phyloP scores from a whole-genome alignment of 2,329 filamentous ascomycete species.

The Diaporthe nobilis region DNA sequence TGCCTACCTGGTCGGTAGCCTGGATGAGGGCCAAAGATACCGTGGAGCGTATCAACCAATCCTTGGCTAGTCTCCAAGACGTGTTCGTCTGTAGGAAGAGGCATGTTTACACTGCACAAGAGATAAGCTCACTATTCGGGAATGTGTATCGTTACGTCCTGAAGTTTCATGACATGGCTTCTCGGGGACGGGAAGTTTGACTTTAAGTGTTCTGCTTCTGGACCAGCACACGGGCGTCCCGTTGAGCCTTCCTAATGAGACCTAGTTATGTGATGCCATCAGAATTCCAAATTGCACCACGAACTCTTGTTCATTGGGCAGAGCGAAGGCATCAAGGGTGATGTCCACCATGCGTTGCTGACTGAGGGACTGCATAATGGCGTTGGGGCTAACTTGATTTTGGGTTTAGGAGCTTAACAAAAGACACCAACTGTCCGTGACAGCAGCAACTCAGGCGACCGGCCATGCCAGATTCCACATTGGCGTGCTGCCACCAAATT shows the following conservation, averaged over 20 bases:
- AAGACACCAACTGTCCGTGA: background rate
- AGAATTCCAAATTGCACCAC: constrained; percentile 17
- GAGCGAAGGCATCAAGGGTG: constrained; percentile 37
- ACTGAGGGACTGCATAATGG: constrained; percentile 25
- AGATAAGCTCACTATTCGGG: background rate
- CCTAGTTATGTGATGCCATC: background rate
- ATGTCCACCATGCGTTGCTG: background rate
- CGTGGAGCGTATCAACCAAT: constrained; percentile 55
- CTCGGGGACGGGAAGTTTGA: background rate
- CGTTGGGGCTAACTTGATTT: constrained; percentile 16
- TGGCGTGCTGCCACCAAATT: background rate
- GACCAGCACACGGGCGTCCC: background rate
- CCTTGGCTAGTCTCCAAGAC: constrained; percentile 54
- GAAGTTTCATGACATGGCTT: background rate
- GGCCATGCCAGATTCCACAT: background rate
- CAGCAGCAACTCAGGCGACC: background rate
- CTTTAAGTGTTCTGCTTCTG: background rate
- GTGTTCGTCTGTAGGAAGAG: constrained; percentile 58
- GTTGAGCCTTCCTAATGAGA: background rate
- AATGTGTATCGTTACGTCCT: background rate
- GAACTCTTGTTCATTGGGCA: background rate
- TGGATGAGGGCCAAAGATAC: constrained; percentile 56
- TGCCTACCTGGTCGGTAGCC: constrained; percentile 55
- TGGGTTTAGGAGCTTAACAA: background rate
- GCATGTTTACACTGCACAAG: constrained; percentile 52